Evolutionary conservation across 2,329 filamentous ascomycete species (phyloP).

Genomic region (Cadophora luteo-olivacea): DNA sequence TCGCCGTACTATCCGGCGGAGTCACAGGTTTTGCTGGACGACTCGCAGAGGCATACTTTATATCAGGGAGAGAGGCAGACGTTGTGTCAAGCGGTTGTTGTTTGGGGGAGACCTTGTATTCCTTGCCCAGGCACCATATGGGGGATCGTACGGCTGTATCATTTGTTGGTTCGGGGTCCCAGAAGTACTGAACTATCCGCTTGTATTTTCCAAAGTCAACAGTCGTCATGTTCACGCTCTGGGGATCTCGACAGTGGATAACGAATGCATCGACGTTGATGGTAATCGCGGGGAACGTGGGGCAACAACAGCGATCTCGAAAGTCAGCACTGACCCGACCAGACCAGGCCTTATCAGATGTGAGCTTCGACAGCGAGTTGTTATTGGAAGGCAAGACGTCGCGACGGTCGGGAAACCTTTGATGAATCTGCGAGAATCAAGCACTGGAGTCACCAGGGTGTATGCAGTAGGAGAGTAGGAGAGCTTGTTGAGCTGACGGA

Average conservation of each 20-base stretch:
- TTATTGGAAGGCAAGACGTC: not conserved
- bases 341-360: not conserved
- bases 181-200: conserved; percentile 88
- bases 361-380: not conserved
- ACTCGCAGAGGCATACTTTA: conserved; percentile 17
- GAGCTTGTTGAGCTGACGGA: not conserved
- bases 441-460: not conserved
- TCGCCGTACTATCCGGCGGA: conserved; percentile 43
- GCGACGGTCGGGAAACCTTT: not conserved
- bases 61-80: conserved; percentile 31
- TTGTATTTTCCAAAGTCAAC: conserved; percentile 80
- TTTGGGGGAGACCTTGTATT: conserved; percentile 52
- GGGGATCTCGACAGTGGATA: not conserved
- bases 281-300: conserved; percentile 32
- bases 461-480: not conserved
- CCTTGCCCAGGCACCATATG: conserved; percentile 82
- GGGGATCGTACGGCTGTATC: conserved; percentile 69
- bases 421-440: not conserved
- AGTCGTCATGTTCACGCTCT: conserved; percentile 56
- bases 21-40: conserved; percentile 34
- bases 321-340: not conserved
- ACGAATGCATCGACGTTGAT: conserved; percentile 3
- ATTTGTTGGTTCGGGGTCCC: conserved; percentile 88
- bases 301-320: conserved; percentile 11
- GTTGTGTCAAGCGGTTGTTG: conserved; percentile 19